phyloP scores from a whole-genome alignment of 2,329 filamentous ascomycete species.

The Botrytis galanthina region DNA sequence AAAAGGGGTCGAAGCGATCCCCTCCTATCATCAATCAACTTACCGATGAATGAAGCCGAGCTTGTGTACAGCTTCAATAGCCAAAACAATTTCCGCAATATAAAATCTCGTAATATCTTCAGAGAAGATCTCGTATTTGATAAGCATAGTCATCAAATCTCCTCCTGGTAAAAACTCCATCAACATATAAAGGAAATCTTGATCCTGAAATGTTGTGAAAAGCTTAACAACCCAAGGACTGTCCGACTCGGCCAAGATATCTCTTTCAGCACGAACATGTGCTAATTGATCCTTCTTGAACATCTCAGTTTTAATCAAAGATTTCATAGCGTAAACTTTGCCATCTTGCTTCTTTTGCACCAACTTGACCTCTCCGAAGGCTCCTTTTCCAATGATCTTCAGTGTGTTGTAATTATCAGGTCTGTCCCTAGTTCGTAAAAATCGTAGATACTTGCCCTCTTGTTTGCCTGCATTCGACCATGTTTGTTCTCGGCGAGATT shows the following conservation, averaged over 20 bases:
- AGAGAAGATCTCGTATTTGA: slow-evolving; percentile 99
- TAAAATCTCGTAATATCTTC: slow-evolving; percentile 99
- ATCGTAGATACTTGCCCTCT: slow-evolving; percentile 89
- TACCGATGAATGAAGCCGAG: slow-evolving; percentile 98
- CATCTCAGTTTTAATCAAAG: slow-evolving; percentile 98
- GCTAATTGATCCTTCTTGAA: slow-evolving; percentile 98
- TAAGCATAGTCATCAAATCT: slow-evolving; percentile 99
- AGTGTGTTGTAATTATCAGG: slow-evolving; percentile 93
- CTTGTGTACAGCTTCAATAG: slow-evolving; percentile 98
- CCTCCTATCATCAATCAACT: slow-evolving; percentile 37
- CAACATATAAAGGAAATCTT: slow-evolving; percentile 94
- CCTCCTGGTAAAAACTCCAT: slow-evolving; percentile 99
- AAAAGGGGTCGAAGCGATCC: not conserved
- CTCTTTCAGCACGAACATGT: slow-evolving; percentile 94
- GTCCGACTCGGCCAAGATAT: slow-evolving; percentile 98
- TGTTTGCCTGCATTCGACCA: slow-evolving; percentile 81
- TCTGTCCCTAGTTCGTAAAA: slow-evolving; percentile 88
- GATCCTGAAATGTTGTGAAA: slow-evolving; percentile 96
- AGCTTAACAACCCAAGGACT: slow-evolving; percentile 99
- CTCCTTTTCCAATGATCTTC: slow-evolving; percentile 98
- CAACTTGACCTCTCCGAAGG: slow-evolving; percentile 96
- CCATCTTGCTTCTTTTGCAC: slow-evolving; percentile 95
- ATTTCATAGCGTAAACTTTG: slow-evolving; percentile 98
- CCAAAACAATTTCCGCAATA: slow-evolving; percentile 95
- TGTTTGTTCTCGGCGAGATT: slow-evolving; percentile 77